Conservation (phyloP, 805 yeast genomes). For the Dipodascopsis uninucleata region DNA sequence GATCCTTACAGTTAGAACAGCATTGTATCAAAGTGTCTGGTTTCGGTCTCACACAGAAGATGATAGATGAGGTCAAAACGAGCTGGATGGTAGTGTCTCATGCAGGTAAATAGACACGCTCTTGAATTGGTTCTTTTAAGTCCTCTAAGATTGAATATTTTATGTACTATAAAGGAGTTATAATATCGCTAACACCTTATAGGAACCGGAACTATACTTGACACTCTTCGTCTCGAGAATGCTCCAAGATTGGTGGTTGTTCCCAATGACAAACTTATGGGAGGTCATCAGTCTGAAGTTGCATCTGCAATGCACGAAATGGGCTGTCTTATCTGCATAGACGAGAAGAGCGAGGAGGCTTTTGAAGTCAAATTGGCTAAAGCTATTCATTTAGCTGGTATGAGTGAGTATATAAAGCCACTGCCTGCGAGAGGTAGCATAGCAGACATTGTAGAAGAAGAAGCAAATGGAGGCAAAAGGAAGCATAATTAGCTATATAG, state of each 20-base stretch:
- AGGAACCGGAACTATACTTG: conserved; percentile 87
- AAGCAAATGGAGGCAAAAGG: too few species aligned
- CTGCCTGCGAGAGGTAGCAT: conserved; percentile 1
- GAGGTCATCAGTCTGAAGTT: conserved; percentile 79
- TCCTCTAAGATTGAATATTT: not conserved
- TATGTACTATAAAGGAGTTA: not conserved
- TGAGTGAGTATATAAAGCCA: not conserved
- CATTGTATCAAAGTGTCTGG: conserved; percentile 39
- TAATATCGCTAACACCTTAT: too few species aligned
- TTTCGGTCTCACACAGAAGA: conserved; percentile 45
- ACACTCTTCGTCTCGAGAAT: conserved; percentile 50
- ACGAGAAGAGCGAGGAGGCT: not conserved
- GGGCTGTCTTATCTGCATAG: conserved; percentile 33
- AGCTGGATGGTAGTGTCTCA: conserved; percentile 74
- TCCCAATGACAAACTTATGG: conserved; percentile 69
- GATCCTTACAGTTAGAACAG: conserved; percentile 3
- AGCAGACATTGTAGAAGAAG: conserved; percentile 5
- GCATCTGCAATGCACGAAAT: conserved; percentile 51
- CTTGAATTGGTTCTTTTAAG: not conserved
- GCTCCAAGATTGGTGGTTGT: conserved; percentile 62
- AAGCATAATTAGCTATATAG: too few species aligned
- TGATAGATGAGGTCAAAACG: conserved; percentile 41
- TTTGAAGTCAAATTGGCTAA: conserved; percentile 5
- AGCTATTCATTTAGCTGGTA: not conserved
- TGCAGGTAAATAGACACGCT: conserved; percentile 51